A percentile compares a stretch with the other conserved stretches of the same genome.
Conservation (phyloP, 371 early-diverging fungal species). For the Mucor ambiguus region DNA sequence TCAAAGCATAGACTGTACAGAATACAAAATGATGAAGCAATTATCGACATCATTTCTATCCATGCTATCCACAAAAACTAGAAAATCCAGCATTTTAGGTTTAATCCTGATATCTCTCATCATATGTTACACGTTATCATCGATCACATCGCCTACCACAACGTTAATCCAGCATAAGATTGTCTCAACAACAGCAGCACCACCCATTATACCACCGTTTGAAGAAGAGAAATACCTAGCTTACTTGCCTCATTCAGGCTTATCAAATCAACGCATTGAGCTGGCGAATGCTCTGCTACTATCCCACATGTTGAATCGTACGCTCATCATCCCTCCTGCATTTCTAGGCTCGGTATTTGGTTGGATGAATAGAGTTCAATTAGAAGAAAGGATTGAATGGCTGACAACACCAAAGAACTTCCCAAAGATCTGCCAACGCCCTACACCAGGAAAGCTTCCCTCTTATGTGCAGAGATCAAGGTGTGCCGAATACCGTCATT, state of each 20-base stretch:
- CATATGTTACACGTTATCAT: neutral
- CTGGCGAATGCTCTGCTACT: constrained; percentile 59
- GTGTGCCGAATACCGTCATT: constrained; percentile 35
- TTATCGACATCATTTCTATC: neutral
- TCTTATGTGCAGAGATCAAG: constrained; percentile 26
- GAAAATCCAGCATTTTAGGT: neutral
- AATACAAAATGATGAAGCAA: neutral
- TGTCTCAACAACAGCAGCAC: neutral
- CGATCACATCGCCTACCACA: neutral
- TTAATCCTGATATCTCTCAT: neutral
- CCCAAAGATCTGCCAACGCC: constrained; percentile 23
- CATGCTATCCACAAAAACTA: neutral
- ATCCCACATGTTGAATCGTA: constrained; percentile 55
- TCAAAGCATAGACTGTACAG: neutral
- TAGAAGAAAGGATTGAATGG: constrained; percentile 32
- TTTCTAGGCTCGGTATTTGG: constrained; percentile 45
- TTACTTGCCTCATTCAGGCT: constrained; percentile 59
- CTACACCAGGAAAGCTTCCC: constrained; percentile 18
- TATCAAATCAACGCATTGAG: constrained; percentile 63
- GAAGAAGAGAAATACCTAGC: constrained; percentile 43
- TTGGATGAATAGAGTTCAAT: constrained; percentile 32
- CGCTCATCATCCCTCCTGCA: constrained; percentile 60
- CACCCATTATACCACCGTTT: neutral
- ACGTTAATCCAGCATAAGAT: neutral
- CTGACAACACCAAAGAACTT: constrained; percentile 37